Conservation (phyloP, 148 eudicot genomes). For the Rhododendron mucronatum region DNA sequence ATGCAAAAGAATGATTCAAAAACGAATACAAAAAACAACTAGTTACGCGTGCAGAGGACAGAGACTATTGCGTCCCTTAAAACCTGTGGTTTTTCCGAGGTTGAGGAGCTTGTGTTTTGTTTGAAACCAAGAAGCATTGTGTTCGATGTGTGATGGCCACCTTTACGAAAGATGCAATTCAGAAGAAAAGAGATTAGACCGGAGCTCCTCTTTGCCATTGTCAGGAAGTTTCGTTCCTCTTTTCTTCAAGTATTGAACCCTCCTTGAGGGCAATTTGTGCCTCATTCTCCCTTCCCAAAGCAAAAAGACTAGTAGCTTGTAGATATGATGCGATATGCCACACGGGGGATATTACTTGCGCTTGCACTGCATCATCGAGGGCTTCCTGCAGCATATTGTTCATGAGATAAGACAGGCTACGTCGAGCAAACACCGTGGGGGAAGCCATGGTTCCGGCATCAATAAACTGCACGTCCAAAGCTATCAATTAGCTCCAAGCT, state of each 20-base stretch:
- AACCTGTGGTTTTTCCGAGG: neutral
- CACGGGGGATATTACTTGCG: conserved; percentile 74
- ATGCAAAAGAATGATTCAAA: conserved; percentile 16
- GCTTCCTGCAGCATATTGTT: conserved; percentile 82
- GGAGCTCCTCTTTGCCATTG: neutral
- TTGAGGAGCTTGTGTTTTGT: neutral
- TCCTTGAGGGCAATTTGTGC: conserved; percentile 89
- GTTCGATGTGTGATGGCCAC: neutral
- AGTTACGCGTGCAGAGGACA: neutral
- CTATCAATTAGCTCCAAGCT: conserved; percentile 12
- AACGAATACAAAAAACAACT: neutral
- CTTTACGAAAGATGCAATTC: conserved; percentile 8
- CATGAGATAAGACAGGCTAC: conserved; percentile 80
- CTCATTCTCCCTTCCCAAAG: conserved; percentile 70
- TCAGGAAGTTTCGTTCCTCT: conserved; percentile 35
- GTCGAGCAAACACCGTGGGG: conserved; percentile 90
- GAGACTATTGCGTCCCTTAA: neutral
- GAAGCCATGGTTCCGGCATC: conserved; percentile 85
- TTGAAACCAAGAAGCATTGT: neutral
- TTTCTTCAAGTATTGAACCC: conserved; percentile 70
- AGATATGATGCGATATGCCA: conserved; percentile 86
- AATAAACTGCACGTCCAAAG: conserved; percentile 56
- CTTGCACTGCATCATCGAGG: conserved; percentile 71
- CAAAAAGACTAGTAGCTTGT: conserved; percentile 78
- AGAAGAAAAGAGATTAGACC: neutral